A percentile compares a stretch with the other conserved stretches of the same genome.
phyloP scores from a whole-genome alignment of 371 early-diverging fungal genomes.

The Actinomortierella ambigua region DNA sequence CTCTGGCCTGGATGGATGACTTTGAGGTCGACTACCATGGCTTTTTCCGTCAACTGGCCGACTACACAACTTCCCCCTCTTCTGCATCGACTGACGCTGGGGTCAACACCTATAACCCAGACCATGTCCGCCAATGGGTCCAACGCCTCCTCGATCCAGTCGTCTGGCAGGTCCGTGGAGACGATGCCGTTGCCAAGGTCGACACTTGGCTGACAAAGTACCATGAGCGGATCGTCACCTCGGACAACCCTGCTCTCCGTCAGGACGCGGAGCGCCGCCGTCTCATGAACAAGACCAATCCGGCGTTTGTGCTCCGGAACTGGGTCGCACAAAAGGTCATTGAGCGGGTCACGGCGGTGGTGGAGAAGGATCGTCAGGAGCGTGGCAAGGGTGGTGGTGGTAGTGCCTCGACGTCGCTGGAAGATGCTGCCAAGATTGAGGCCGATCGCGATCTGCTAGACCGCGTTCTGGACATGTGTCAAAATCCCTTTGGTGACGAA shows the following conservation, averaged over 20 bases:
- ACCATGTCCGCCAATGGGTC: slow-evolving; percentile 6
- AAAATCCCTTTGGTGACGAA: slow-evolving; percentile 59
- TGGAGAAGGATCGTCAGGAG: slow-evolving; percentile 33
- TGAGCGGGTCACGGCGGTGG: slow-evolving; percentile 49
- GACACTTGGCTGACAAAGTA: slow-evolving; percentile 55
- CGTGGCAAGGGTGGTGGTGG: slow-evolving; percentile 19
- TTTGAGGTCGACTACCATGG: slow-evolving; percentile 38
- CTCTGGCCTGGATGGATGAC: slow-evolving; percentile 43
- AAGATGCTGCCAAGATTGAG: no score
- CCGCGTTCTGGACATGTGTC: slow-evolving; percentile 58
- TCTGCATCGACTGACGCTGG: slow-evolving; percentile 3
- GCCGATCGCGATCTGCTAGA: slow-evolving; percentile 50
- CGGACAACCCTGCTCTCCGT: slow-evolving; percentile 22
- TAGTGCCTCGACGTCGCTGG: no score
- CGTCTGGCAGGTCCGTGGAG: slow-evolving; percentile 24
- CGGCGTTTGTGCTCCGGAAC: slow-evolving; percentile 74
- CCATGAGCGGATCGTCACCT: slow-evolving; percentile 51
- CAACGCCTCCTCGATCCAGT: slow-evolving; percentile 17
- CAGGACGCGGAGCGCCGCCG: slow-evolving; percentile 43
- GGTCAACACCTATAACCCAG: slow-evolving; percentile 10
- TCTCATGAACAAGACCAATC: slow-evolving; percentile 68
- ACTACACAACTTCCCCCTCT: slow-evolving; percentile 17
- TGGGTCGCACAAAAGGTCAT: slow-evolving; percentile 77
- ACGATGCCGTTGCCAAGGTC: slow-evolving; percentile 16
- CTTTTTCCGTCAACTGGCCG: slow-evolving; percentile 34